Base-by-base conservation (phyloP, 345 rosid species). In the Turnera subulata region DNA sequence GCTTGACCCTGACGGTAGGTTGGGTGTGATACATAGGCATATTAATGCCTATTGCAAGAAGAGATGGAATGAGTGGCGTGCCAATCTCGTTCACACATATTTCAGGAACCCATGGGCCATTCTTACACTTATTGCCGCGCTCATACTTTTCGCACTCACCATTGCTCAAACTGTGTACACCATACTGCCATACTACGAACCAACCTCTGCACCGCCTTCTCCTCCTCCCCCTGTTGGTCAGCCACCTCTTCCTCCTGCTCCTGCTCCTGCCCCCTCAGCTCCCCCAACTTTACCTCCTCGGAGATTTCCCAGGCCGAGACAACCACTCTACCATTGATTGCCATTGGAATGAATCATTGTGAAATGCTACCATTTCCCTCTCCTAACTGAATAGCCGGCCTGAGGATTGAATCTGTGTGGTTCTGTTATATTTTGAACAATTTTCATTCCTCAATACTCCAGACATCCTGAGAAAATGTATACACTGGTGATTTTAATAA, bases 41-140 rank as follows among this genome's bases (percentile, higher is more conserved):
- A 77, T 82, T 9, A 78, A 53, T 50, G 46, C n/a, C 1, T 63
- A 74, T 58, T 65, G 65, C 71, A 72, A 55, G 20, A 70, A 68
- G 65, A 56, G 61, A 16, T 74, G 75, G 75, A 74, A 79, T 35
- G 61, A 56, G 53, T 76, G 82, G 80, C 68, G 80, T 11, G 72
- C 80, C 37, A 75, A 79, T 56, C 71, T 78, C 23, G 52, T 72
- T 19, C 77, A 73, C 50, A 70, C 73, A 18, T 76, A 79, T 59
- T 82, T 79, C 65, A 71, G 70, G 48, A 82, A 55, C 50, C 82
- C 84, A 1, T 76, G 84, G 87, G 80, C 87, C 25, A 52, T 68
- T 9, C 53, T 72, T n/a, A 66, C 83, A 6, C 57, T 78, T 3
- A 54, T 73, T 18, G 78, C 74, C 8, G 83, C 68, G 1, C 0